phyloP scores from a whole-genome alignment of 2,329 filamentous ascomycete species.

The Claviceps arundinis region DNA sequence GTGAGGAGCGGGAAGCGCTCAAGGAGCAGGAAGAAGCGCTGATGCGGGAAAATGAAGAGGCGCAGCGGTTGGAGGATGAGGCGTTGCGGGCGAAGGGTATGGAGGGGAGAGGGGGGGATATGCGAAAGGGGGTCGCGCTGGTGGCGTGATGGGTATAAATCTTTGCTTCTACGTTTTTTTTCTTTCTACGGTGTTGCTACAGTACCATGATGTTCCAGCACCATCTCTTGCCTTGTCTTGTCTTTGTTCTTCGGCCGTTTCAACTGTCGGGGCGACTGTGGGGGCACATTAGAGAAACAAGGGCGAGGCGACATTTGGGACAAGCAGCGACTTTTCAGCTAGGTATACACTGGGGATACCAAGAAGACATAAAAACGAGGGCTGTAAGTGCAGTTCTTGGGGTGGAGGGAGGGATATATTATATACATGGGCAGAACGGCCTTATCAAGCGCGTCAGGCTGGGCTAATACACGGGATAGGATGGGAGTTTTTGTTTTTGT shows the following conservation, averaged over 20 bases:
- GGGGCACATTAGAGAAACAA: too few relatives aligned
- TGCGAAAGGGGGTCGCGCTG: constrained; percentile 12
- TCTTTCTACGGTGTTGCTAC: background rate
- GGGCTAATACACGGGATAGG: too few relatives aligned
- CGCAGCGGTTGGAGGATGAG: constrained; percentile 37
- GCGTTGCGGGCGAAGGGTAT: constrained; percentile 19
- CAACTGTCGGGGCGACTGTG: too few relatives aligned
- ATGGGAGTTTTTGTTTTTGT: too few relatives aligned
- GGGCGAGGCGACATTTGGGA: too few relatives aligned
- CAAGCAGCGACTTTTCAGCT: too few relatives aligned
- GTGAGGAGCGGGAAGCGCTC: constrained; percentile 26
- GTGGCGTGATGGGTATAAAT: constrained; percentile 4
- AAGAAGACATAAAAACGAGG: too few relatives aligned
- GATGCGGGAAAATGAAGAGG: constrained; percentile 41
- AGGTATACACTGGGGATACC: too few relatives aligned
- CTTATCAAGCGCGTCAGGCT: too few relatives aligned
- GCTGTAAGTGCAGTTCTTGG: too few relatives aligned
- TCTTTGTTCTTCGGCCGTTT: background rate
- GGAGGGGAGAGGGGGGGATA: constrained; percentile 13
- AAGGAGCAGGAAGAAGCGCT: constrained; percentile 37
- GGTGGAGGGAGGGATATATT: too few relatives aligned
- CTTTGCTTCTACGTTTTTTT: background rate
- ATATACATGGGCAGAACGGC: too few relatives aligned
- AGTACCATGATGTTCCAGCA: background rate
- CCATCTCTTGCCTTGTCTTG: background rate